Conservation (phyloP, 345 rosid species). For the Linum usitatissimum region DNA sequence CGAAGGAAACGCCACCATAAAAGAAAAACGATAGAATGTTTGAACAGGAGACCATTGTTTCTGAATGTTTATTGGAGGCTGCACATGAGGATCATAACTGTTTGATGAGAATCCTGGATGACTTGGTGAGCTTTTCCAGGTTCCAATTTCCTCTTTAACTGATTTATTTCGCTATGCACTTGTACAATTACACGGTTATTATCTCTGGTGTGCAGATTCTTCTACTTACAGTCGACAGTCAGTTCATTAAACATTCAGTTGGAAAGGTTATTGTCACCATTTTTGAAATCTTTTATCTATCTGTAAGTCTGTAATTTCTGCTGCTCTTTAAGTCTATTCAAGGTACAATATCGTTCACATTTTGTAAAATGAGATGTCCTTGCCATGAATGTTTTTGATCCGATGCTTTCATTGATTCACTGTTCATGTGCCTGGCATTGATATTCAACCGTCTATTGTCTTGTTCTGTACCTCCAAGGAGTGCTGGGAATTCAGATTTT, state of each 20-base stretch:
- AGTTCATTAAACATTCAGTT: constrained; percentile 47
- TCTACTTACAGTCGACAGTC: constrained; percentile 34
- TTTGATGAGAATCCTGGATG: constrained; percentile 29
- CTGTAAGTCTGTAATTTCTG: constrained; percentile 31
- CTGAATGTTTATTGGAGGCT: background rate
- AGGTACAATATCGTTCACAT: background rate
- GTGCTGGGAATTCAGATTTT: constrained; percentile 10
- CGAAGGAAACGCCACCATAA: background rate
- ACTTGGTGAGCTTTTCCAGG: constrained; percentile 34
- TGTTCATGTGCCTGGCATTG: constrained; percentile 41
- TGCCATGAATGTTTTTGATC: constrained; percentile 20
- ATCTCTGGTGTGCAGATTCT: constrained; percentile 30
- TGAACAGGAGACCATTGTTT: constrained; percentile 18
- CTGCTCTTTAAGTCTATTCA: background rate
- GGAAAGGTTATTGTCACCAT: constrained; percentile 45
- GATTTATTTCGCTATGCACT: background rate
- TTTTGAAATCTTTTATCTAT: constrained; percentile 34
- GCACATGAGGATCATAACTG: constrained; percentile 14
- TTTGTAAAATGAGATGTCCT: background rate
- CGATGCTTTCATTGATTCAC: constrained; percentile 29
- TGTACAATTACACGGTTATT: background rate
- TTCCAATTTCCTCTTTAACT: background rate
- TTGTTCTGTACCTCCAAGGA: constrained; percentile 18
- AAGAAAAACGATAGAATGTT: background rate
- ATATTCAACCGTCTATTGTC: constrained; percentile 21